Evolutionary conservation across 2,329 filamentous ascomycete species (phyloP).

Genomic region (Ramularia collo-cygni): DNA sequence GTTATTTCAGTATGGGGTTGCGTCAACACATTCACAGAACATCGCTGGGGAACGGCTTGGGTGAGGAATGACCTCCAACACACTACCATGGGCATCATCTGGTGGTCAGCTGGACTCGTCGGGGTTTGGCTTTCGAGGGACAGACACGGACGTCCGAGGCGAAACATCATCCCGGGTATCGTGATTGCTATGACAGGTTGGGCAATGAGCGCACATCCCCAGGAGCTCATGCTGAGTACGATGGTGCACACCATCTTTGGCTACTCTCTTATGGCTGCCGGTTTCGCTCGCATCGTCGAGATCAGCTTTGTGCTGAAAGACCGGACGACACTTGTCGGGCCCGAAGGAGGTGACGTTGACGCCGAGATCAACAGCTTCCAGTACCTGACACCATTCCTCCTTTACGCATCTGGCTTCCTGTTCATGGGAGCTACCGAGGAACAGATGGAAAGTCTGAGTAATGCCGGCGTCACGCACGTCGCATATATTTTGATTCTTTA

Average conservation of each 20-base stretch:
- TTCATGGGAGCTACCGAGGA: constrained; percentile 98
- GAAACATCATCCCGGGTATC: constrained; percentile 87
- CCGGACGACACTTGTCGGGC: constrained; percentile 36
- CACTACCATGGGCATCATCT: constrained; percentile 98
- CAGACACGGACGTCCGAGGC: constrained; percentile 75
- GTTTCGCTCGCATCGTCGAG: constrained; percentile 78
- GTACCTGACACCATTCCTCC: constrained; percentile 44
- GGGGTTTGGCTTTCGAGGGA: constrained; percentile 88
- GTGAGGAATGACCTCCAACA: constrained; percentile 93
- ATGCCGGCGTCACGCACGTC: constrained; percentile 75
- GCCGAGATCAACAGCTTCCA: constrained; percentile 47
- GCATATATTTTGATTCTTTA: constrained; percentile 88
- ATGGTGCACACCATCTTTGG: constrained; percentile 87
- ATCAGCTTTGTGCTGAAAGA: constrained; percentile 82
- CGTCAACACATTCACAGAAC: constrained; percentile 97
- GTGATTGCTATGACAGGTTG: constrained; percentile 90
- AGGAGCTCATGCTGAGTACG: constrained; percentile 73
- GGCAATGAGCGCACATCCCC: constrained; percentile 90
- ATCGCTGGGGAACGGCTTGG: constrained; percentile 86
- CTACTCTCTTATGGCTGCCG: constrained; percentile 89
- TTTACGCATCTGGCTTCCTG: constrained; percentile 87
- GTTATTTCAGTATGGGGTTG: constrained; percentile 93
- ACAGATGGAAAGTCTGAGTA: constrained; percentile 74
- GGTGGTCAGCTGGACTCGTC: constrained; percentile 90
- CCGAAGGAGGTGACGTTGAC: constrained; percentile 26